These are phyloP conservation scores for Gentiana dahurica DNA, from an alignment of 257 asterid species.

Conservation along the genomic window DNA sequence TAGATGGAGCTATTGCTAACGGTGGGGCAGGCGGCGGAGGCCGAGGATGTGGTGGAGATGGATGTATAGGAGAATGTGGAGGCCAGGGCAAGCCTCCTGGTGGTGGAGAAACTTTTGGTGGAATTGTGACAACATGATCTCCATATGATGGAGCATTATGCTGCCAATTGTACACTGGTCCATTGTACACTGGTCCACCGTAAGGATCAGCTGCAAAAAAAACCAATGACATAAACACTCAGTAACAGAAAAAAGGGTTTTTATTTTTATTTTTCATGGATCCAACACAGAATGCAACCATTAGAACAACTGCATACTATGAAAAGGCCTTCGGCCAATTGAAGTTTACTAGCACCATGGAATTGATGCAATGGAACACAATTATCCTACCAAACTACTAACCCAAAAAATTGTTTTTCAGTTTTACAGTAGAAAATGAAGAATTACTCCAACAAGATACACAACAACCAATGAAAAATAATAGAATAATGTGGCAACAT, in stretches of 20 bases:
- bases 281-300: not conserved
- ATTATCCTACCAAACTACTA: too few relatives aligned
- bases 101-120: constrained; percentile 44
- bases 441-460: not conserved
- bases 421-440: too few relatives aligned
- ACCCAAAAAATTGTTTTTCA: not conserved
- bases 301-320: not conserved
- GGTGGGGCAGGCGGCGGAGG: constrained; percentile 16
- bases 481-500: too few relatives aligned
- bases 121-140: constrained; percentile 33
- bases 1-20: constrained; percentile 15
- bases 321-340: not conserved
- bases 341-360: not conserved
- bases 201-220: constrained; percentile 39
- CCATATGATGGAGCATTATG: constrained; percentile 38
- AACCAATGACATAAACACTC: not conserved
- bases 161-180: constrained; percentile 35
- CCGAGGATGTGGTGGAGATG: constrained; percentile 30
- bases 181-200: constrained; percentile 31
- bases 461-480: too few relatives aligned
- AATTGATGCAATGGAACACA: too few relatives aligned
- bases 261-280: too few relatives aligned
- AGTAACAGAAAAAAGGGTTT: not conserved
- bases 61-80: constrained; percentile 30
- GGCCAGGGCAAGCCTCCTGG: constrained; percentile 50